A percentile compares a stretch with the other conserved stretches of the same genome.
Conservation (phyloP, 768 basidiomycete species). For the Chlorophyllum brunneum region DNA sequence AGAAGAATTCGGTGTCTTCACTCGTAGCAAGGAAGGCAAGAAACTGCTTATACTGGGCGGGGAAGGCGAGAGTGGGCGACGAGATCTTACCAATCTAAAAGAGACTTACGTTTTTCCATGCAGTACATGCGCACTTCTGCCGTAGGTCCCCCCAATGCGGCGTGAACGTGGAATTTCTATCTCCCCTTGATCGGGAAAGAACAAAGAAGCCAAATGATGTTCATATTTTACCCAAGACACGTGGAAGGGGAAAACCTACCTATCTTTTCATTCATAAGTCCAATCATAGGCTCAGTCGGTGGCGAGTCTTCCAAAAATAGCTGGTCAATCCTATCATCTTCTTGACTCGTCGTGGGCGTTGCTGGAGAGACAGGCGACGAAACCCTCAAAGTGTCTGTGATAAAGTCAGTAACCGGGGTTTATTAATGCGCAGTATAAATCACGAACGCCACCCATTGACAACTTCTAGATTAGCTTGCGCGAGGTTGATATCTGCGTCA, state of each 20-base stretch:
- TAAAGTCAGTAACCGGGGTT: background rate
- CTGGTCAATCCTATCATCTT: slow-evolving; percentile 49
- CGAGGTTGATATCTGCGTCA: slow-evolving; percentile 40
- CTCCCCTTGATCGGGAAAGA: slow-evolving; percentile 34
- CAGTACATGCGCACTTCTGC: slow-evolving; percentile 23
- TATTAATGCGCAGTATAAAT: slow-evolving; percentile 2
- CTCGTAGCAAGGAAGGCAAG: slow-evolving; percentile 27
- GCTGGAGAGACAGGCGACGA: slow-evolving; percentile 1
- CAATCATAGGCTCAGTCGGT: slow-evolving; percentile 35
- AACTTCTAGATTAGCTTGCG: slow-evolving; percentile 49
- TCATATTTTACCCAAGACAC: background rate
- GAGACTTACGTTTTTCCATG: slow-evolving; percentile 24
- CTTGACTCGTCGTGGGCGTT: slow-evolving; percentile 32
- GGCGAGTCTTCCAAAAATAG: slow-evolving; percentile 49
- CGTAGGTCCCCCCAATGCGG: slow-evolving; percentile 38
- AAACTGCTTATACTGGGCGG: slow-evolving; percentile 34
- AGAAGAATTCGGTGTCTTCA: background rate
- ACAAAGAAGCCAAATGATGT: background rate
- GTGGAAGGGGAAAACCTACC: slow-evolving; percentile 30
- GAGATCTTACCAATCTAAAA: background rate
- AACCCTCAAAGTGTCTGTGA: slow-evolving; percentile 6
- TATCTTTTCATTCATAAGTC: slow-evolving; percentile 44
- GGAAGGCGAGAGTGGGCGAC: background rate
- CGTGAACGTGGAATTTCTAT: slow-evolving; percentile 49
- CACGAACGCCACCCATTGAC: slow-evolving; percentile 65